Conservation (phyloP, 805 yeast genomes). For the Candida schatavii region DNA sequence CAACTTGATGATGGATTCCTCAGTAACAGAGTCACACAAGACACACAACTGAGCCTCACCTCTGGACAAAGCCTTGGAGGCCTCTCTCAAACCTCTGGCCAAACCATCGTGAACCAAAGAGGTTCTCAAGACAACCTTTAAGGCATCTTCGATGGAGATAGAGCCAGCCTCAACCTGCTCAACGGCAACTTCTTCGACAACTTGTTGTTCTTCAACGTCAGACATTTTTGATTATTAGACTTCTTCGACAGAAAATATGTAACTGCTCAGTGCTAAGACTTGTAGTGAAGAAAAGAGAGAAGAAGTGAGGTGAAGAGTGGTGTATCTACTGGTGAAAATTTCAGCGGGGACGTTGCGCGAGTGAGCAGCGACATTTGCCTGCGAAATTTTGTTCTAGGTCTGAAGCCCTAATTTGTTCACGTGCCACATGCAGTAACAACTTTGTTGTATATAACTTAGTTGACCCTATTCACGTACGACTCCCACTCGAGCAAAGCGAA, state of each 20-base stretch:
- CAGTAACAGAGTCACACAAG: constrained; percentile 97
- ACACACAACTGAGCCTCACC: constrained; percentile 98
- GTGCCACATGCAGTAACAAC: no score
- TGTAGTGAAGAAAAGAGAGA: constrained; percentile 6
- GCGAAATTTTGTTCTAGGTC: no score
- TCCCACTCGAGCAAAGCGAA: no score
- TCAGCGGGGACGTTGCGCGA: no score
- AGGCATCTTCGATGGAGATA: constrained; percentile 96
- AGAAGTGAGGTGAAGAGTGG: constrained; percentile 4
- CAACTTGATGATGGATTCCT: constrained; percentile 92
- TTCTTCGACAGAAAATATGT: constrained; percentile 61
- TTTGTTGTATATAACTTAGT: no score
- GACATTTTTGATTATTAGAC: constrained; percentile 67
- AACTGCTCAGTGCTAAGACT: constrained; percentile 54
- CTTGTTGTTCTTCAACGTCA: constrained; percentile 89
- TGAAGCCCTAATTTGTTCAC: constrained; percentile 20
- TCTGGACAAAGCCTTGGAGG: constrained; percentile 96
- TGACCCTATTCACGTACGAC: no score
- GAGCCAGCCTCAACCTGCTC: constrained; percentile 86
- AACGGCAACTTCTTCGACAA: constrained; percentile 78
- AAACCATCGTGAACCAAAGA: constrained; percentile 98
- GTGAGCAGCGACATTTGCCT: no score
- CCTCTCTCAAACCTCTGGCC: constrained; percentile 99
- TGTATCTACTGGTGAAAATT: no score
- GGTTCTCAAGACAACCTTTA: constrained; percentile 96